Percentiles rank a stretch among this genome's conserved stretches.
These are phyloP conservation scores for Torulaspora franciscae DNA, from an alignment of 805 yeast species.

Conservation along the genomic window DNA sequence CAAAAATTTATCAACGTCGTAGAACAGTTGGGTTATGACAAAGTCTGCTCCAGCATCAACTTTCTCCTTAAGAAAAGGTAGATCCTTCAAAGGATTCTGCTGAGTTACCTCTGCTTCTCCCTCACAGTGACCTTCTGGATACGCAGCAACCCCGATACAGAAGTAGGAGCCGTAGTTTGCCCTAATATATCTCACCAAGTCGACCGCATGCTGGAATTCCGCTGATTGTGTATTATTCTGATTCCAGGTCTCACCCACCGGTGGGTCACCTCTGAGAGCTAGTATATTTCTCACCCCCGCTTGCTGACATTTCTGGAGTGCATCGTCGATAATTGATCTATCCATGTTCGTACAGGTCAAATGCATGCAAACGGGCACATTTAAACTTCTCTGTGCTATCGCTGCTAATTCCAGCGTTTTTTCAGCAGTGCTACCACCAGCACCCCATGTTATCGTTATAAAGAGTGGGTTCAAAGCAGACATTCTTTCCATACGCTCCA, in stretches of 20 bases:
- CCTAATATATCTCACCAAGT: slow-evolving; percentile 76
- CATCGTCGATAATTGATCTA: slow-evolving; percentile 67
- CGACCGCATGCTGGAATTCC: slow-evolving; percentile 75
- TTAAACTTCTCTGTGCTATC: slow-evolving; percentile 67
- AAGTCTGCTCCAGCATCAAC: slow-evolving; percentile 93
- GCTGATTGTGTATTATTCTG: slow-evolving; percentile 37
- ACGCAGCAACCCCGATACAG: slow-evolving; percentile 95
- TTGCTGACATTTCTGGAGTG: slow-evolving; percentile 62
- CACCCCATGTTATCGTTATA: slow-evolving; percentile 97
- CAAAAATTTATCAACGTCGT: slow-evolving; percentile 74
- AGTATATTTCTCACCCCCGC: slow-evolving; percentile 84
- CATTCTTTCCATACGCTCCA: slow-evolving; percentile 86
- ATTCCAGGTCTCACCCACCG: slow-evolving; percentile 50
- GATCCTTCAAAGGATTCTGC: slow-evolving; percentile 64
- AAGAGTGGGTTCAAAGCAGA: slow-evolving; percentile 82
- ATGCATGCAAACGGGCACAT: slow-evolving; percentile 89
- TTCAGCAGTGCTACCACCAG: slow-evolving; percentile 90
- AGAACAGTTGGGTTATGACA: slow-evolving; percentile 85
- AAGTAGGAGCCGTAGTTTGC: slow-evolving; percentile 69
- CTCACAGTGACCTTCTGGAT: slow-evolving; percentile 96
- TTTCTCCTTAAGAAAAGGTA: slow-evolving; percentile 78
- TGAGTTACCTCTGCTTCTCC: slow-evolving; percentile 58
- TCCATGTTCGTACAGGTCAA: slow-evolving; percentile 94
- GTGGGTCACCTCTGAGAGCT: slow-evolving; percentile 95
- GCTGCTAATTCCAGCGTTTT: slow-evolving; percentile 81